Conservation (phyloP, 352 stramenopile genomes). For the Globisporangium mamillatum region DNA sequence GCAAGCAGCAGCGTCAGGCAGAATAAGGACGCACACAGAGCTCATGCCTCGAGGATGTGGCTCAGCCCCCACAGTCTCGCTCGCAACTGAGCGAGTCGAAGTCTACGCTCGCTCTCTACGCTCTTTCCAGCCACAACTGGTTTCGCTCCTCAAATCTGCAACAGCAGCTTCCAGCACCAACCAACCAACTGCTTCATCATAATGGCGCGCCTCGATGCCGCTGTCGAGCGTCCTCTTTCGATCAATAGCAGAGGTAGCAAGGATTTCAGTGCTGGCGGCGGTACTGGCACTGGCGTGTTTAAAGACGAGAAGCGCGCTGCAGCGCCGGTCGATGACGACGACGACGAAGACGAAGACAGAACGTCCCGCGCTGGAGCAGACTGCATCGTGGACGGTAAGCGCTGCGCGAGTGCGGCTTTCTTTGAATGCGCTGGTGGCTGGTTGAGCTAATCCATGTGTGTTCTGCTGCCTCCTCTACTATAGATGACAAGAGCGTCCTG, state of each 20-base stretch:
- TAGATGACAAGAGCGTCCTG: slow-evolving; percentile 42
- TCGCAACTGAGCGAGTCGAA: not conserved
- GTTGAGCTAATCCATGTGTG: not conserved
- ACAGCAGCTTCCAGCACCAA: not conserved
- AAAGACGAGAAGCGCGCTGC: slow-evolving; percentile 17
- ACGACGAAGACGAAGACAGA: not conserved
- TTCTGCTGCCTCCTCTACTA: not conserved
- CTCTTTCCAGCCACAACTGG: slow-evolving; percentile 8
- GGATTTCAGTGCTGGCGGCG: not conserved
- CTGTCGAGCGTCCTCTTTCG: not conserved
- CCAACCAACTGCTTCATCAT: not conserved
- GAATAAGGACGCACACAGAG: not conserved
- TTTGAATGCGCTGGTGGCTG: slow-evolving; percentile 9
- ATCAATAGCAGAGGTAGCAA: not conserved
- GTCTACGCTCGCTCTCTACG: not conserved
- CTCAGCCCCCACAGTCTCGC: not conserved
- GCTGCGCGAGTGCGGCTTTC: not conserved
- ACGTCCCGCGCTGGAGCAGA: not conserved
- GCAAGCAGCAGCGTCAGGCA: not conserved
- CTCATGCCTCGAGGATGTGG: slow-evolving; percentile 6
- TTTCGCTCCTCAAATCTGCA: not conserved
- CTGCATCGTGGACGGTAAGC: slow-evolving; percentile 1
- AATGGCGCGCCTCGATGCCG: slow-evolving; percentile 13
- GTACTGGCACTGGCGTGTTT: not conserved
- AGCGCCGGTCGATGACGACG: slow-evolving; percentile 13